Conservation (phyloP, 2,329 filamentous ascomycete species). For the Helotiales sp. region DNA sequence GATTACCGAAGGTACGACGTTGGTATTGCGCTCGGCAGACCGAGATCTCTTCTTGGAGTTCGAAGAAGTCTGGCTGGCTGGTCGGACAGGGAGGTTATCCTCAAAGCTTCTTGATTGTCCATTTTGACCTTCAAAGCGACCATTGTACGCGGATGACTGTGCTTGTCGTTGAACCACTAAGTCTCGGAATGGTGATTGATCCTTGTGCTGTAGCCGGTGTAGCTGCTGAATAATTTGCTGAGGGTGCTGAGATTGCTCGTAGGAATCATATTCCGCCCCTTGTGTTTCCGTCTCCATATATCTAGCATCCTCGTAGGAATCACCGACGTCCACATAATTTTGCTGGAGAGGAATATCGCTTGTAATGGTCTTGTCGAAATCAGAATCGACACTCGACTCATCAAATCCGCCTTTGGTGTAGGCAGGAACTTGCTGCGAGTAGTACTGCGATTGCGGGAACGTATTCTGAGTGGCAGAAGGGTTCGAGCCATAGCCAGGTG, state of each 20-base stretch:
- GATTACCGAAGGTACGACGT: not conserved
- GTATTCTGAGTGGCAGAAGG: slow-evolving; percentile 2
- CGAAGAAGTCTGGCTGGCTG: not conserved
- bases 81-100: not conserved
- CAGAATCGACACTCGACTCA: not conserved
- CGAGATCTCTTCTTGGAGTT: slow-evolving; percentile 12
- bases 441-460: not conserved
- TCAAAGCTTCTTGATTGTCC: not conserved
- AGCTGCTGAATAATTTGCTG: not conserved
- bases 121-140: slow-evolving; percentile 11
- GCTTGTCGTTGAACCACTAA: not conserved
- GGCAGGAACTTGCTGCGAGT: not conserved
- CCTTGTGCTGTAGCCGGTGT: slow-evolving; percentile 11
- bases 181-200: slow-evolving; percentile 5
- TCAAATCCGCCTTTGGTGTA: not conserved
- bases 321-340: not conserved
- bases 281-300: not conserved
- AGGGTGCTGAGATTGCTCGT: not conserved
- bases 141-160: not conserved
- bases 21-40: slow-evolving; percentile 2
- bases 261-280: not conserved
- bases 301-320: not conserved
- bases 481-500: slow-evolving; percentile 5
- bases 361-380: slow-evolving; percentile 7
- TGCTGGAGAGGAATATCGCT: not conserved